Percentiles rank a stretch among this genome's conserved stretches.
Evolutionary conservation across 208 protist species (phyloP).

Genomic region (Acanthamoeba lugdunensis): DNA sequence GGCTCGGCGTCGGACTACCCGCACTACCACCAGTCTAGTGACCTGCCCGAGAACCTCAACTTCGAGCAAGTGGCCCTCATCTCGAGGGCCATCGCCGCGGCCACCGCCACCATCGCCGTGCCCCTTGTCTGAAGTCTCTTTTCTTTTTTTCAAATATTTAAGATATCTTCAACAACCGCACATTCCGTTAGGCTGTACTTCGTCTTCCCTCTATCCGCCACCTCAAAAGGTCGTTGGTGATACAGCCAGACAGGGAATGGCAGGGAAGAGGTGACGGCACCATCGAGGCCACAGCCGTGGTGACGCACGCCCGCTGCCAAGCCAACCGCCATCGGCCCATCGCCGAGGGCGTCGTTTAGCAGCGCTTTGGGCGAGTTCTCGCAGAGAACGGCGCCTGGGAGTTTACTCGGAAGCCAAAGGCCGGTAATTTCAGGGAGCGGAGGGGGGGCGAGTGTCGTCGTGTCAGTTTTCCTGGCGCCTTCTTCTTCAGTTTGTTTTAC

Average conservation of each 20-base stretch:
- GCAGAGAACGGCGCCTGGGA: not conserved
- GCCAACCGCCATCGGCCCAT: not conserved
- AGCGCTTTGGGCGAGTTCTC: not conserved
- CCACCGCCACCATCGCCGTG: conserved; percentile 60
- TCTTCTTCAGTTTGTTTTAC: not conserved
- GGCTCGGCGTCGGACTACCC: conserved; percentile 56
- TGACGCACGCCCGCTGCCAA: too few relatives aligned
- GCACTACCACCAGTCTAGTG: conserved; percentile 64
- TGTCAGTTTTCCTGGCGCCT: not conserved
- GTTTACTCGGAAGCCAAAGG: not conserved
- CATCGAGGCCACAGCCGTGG: too few relatives aligned
- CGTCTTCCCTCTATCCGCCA: not conserved
- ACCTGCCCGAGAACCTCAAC: conserved; percentile 45
- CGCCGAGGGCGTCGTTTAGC: not conserved
- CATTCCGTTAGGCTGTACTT: too few relatives aligned
- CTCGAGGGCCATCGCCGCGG: conserved; percentile 41
- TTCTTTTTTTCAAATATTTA: not conserved
- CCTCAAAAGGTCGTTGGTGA: not conserved
- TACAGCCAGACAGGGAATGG: not conserved
- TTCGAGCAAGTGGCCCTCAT: conserved; percentile 23
- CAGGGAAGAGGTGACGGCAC: too few relatives aligned
- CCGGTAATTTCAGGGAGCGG: not conserved
- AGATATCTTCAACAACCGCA: not conserved
- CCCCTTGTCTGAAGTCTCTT: not conserved
- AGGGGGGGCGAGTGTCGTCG: too few relatives aligned